These are phyloP conservation scores for Corymbia maculata DNA, from an alignment of 345 rosid species.

Conservation along the genomic window DNA sequence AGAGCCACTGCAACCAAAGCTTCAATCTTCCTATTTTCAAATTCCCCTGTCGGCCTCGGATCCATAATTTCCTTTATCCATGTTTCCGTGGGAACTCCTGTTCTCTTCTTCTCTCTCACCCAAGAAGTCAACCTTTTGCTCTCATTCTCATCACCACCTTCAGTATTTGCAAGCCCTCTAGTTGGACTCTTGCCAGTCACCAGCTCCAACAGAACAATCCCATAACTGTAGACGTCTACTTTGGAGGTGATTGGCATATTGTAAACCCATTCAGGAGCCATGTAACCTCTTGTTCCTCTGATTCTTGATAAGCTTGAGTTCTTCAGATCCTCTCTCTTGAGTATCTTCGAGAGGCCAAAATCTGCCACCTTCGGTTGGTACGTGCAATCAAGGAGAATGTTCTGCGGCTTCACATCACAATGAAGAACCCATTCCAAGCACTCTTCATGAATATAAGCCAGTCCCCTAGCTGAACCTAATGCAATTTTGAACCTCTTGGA, in stretches of 20 bases:
- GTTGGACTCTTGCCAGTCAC: background rate
- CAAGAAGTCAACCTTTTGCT: background rate
- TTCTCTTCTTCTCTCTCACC: background rate
- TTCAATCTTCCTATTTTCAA: background rate
- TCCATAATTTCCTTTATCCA: slow-evolving; percentile 10
- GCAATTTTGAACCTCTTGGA: slow-evolving; percentile 2
- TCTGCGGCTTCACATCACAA: slow-evolving; percentile 18
- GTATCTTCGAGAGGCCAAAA: slow-evolving; percentile 10
- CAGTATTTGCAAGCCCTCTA: background rate
- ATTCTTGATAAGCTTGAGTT: background rate
- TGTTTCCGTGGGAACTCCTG: background rate
- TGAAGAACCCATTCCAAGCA: slow-evolving; percentile 27
- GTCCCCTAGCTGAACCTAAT: slow-evolving; percentile 18
- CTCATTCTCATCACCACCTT: background rate
- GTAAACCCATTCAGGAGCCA: slow-evolving; percentile 19
- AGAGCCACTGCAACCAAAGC: slow-evolving; percentile 8
- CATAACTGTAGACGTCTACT: slow-evolving; percentile 33
- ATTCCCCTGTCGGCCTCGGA: background rate
- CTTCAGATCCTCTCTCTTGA: background rate
- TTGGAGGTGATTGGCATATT: slow-evolving; percentile 20
- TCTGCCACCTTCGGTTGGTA: slow-evolving; percentile 11
- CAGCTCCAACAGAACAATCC: slow-evolving; percentile 14
- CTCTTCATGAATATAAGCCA: slow-evolving; percentile 31
- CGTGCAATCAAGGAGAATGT: slow-evolving; percentile 6
- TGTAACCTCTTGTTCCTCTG: slow-evolving; percentile 19